Percentiles rank a stretch among this genome's conserved stretches.
Conservation (phyloP, 192 early-diverging fungal genomes). For the Coemansia aciculifera region DNA sequence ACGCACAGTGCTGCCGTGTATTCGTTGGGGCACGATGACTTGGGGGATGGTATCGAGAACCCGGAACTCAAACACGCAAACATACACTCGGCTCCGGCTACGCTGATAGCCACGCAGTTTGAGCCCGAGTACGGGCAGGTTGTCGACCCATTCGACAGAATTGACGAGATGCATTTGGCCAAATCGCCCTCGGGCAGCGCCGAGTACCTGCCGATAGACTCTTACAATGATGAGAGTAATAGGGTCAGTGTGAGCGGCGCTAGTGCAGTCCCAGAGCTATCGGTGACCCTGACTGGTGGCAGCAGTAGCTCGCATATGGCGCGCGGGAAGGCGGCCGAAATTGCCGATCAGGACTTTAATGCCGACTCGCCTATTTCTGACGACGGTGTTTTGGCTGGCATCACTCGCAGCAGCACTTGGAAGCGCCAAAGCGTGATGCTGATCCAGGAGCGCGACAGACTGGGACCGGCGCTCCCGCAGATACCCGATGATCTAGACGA, state of each 20-base stretch:
- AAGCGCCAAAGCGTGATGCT: conserved; percentile 32
- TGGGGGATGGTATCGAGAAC: conserved; percentile 3
- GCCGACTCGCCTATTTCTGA: conserved; percentile 15
- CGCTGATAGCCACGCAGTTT: conserved; percentile 32
- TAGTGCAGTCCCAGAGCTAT: not conserved
- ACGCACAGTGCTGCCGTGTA: conserved; percentile 8
- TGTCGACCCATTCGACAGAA: conserved; percentile 47
- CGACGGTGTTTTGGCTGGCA: conserved; percentile 21
- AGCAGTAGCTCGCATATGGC: not conserved
- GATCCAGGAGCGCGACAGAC: conserved; percentile 39
- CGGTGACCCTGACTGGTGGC: not conserved
- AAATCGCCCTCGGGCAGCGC: conserved; percentile 39
- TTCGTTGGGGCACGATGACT: not conserved
- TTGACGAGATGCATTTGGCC: conserved; percentile 42
- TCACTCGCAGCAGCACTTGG: conserved; percentile 50
- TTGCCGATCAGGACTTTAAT: not conserved
- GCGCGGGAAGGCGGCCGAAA: not conserved
- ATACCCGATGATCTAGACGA: conserved; percentile 29
- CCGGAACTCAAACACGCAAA: conserved; percentile 42
- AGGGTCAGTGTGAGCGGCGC: not conserved
- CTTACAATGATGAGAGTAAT: conserved; percentile 16
- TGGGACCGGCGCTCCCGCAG: conserved; percentile 36
- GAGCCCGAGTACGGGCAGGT: conserved; percentile 14
- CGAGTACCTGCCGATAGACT: conserved; percentile 50
- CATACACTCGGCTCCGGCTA: conserved; percentile 28